Base-by-base conservation (phyloP, 225 moss, liverwort and hornwort genomes). In the Marchantia paleacea region DNA sequence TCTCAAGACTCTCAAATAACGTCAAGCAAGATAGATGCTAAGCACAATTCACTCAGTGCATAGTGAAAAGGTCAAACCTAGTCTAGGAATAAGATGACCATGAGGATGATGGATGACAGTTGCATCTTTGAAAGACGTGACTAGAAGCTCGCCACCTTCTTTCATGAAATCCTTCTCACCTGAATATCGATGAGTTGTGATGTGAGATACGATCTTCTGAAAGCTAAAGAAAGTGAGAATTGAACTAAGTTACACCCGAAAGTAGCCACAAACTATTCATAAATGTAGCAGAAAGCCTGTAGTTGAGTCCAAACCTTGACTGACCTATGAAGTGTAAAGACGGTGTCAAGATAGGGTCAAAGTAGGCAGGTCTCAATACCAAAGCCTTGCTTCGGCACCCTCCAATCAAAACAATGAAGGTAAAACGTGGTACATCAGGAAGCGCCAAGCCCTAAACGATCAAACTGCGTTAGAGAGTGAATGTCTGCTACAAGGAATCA, bases 51-150 rank as follows among this genome's bases (percentile, higher is more conserved):
- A 64, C 30, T 14, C 1, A 51, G 8, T 15, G 10, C 22, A 61
- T 53, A 22, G 28, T 73, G 55, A 39, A 2, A 39, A 64, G 49
- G 12, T 18, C 87, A 26, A 71, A 95, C 94, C 94, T 86, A 95
- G 75, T 89, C 85, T 90, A 6, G 94, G 94, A 82, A 95, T 86
- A 65, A 89, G 90, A 55, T 95, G 94, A 19, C 90, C 92, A 13
- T 81, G 86, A 69, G 90, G 88, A 88, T 95, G 94, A 51, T 83
- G 81, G 7, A 95, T 88, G 25, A 82, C 78, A 58, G 80, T 55
- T 73, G 81, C 81, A 77, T 91, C 82, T 72, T 85, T 83, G 77
- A 92, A 92, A 60, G 87, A 76, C 30, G 78, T 80, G 57, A 84
- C 81, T 69, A 85, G 73, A 4, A 82, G 85, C 68, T 80, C 71